Evolutionary conservation across 2,329 filamentous ascomycete genomes (phyloP), one percentile per base, ranked within the genome.

Genomic region (Zopfia rhizophila): DNA sequence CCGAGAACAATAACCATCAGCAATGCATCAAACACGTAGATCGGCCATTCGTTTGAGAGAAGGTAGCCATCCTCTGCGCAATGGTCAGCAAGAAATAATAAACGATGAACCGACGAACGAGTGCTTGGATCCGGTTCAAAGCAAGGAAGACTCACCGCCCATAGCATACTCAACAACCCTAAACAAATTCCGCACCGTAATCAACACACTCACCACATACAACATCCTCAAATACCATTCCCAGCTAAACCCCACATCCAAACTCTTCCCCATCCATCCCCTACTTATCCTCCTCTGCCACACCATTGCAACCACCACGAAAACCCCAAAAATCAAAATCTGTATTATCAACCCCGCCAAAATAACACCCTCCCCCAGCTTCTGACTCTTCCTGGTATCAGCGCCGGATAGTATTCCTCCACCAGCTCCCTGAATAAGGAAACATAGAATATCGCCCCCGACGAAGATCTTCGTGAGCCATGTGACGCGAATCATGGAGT

Each of bases 391-490:
- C 27, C 45, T 24, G 16, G 53, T 48, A 4, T 60, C 58, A 0
- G 61, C 53, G 10, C 13, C 33, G 2, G 27, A 38, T 16, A 75
- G 55, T 4, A 72, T 70, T 24, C 70, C 75, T 10, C 74, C 75
- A 13, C 77, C 78, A 25, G 63, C 65, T 5, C 66, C 68, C 58
- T 84, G 81, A 5, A 81, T 58, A 1, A 75, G 14, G 53, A 84
- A 78, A 1, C 76, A 78, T 8, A 80, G 32, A 4, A 82, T 58
- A 53, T 84, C 81, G 24, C 80, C 77, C 6, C 58, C 29, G 7
- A 84, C 78, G 51, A 84, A 84, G 17, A 77, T 68, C 35, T 73
- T 78, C 1, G 80, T 82, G 7, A 83, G 56, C 71, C 74, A 75
- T 7, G 46, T 69, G 2, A 65, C 57, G 3, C 60, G 53, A 38